Evolutionary conservation across 2,329 filamentous ascomycete species (phyloP), one percentile per base, ranked within the genome.

Genomic region (Diplodia corticola): DNA sequence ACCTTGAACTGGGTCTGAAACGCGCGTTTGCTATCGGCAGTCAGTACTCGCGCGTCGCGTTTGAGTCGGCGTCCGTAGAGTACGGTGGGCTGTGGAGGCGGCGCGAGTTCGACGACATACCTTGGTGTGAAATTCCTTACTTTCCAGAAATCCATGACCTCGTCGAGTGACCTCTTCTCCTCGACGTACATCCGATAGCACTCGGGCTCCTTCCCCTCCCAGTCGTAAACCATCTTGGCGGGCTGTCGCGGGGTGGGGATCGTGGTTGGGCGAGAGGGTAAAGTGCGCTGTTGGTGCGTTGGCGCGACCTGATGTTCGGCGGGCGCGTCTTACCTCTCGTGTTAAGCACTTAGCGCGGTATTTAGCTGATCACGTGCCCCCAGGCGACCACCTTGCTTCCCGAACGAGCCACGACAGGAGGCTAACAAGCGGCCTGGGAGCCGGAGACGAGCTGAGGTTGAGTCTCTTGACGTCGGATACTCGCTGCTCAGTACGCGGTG

Each of bases 1-100:
- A 76, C 76, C 70, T 88, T 89, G 78, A 93, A 91, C 71, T 92
- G 89, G 3, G 40, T 44, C 40, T 92, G 90, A 68, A 89, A 92
- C 50, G 89, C 88, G 68, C 91, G 88, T 80, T 91, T 92, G 76
- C 91, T 91, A 50, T 24, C 63, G 40, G 24, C n/a, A 50, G 51
- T 63, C 22, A 67, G 65, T 28, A 22, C 24, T 63, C 12, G 59
- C 55, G 46, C 26, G n/a, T 26, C 37, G 22, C 61, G 54, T 50
- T 46, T 30, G 53, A 46, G n/a, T 65, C 51, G 64, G 55, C 55
- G 35, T 53, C 64, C 64, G 64, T 66, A 66, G 49, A 53, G 49
- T 66, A 66, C 64, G 64, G 64, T 61, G 57, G 64, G 55, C 55
- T 15, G 44, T 48, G 48, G 50, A 24, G 26, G 54, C 44, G 49